Conservation (phyloP, 2,329 filamentous ascomycete genomes). For the Microcera coccophila region DNA sequence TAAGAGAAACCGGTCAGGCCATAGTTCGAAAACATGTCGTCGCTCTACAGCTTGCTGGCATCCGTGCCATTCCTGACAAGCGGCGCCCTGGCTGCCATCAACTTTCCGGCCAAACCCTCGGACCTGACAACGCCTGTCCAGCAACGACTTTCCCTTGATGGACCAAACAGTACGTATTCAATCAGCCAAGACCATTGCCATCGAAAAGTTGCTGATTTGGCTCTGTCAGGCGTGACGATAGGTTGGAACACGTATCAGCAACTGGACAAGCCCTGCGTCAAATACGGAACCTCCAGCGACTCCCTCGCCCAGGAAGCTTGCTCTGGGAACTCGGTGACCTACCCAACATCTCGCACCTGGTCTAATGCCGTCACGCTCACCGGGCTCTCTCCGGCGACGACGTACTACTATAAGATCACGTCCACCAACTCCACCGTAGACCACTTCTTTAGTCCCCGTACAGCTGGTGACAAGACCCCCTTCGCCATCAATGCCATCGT, state of each 20-base stretch:
- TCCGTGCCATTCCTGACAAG: not conserved
- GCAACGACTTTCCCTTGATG: constrained; percentile 50
- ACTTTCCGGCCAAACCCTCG: constrained; percentile 43
- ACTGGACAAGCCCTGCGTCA: constrained; percentile 44
- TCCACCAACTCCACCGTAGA: constrained; percentile 53
- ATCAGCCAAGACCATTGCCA: not conserved
- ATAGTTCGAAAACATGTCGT: not conserved
- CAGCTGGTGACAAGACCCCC: constrained; percentile 50
- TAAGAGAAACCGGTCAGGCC: not conserved
- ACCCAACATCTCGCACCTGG: constrained; percentile 52
- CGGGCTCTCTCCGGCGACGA: constrained; percentile 47
- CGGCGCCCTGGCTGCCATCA: constrained; percentile 8
- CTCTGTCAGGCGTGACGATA: constrained; percentile 44
- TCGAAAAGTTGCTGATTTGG: not conserved
- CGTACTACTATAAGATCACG: constrained; percentile 58
- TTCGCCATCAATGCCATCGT: constrained; percentile 50
- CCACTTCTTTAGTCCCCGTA: constrained; percentile 51
- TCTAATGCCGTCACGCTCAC: constrained; percentile 47
- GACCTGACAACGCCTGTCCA: constrained; percentile 53
- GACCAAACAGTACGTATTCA: constrained; percentile 40
- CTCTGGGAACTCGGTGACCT: constrained; percentile 46
- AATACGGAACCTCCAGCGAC: constrained; percentile 44
- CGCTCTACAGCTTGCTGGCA: not conserved
- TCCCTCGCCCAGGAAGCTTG: constrained; percentile 40
- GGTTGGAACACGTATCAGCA: constrained; percentile 56